These are phyloP conservation scores for Penium margaritaceum DNA, from an alignment of 139 green algal genomes.

Conservation along the genomic window DNA sequence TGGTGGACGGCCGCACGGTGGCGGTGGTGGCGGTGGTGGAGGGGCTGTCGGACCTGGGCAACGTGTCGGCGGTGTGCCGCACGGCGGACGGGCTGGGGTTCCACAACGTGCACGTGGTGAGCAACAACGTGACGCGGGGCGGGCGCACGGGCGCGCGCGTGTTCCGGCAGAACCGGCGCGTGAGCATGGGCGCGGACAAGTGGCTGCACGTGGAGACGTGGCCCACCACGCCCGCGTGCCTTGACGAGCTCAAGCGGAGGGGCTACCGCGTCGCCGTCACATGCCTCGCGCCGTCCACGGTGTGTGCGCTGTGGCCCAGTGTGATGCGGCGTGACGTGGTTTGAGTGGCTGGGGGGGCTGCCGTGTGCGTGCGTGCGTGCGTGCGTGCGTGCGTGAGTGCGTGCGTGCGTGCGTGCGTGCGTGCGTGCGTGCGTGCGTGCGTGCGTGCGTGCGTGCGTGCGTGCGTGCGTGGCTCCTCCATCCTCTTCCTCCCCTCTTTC, in stretches of 20 bases:
- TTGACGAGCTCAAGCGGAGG: constrained; percentile 24
- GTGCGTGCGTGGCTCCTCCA: too few species aligned
- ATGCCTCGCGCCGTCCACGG: too few species aligned
- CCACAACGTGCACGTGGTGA: constrained; percentile 33
- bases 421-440: too few species aligned
- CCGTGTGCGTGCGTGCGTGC: too few species aligned
- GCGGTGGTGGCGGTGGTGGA: constrained; percentile 43
- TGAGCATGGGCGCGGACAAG: constrained; percentile 52
- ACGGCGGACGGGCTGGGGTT: constrained; percentile 44
- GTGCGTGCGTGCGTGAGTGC: too few species aligned
- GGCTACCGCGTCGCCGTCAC: constrained; percentile 50
- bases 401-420: too few species aligned
- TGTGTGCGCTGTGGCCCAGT: too few species aligned
- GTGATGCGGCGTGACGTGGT: too few species aligned
- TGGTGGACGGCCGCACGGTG: constrained; percentile 26
- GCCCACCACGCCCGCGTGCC: constrained; percentile 25
- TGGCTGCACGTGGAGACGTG: constrained; percentile 49
- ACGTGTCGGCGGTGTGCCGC: constrained; percentile 41
- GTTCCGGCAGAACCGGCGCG: constrained; percentile 36
- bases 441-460: too few species aligned
- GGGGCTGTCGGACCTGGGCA: constrained; percentile 41
- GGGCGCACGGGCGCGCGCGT: not conserved
- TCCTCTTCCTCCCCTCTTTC: too few species aligned
- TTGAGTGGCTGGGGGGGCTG: too few species aligned
- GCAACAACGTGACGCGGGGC: not conserved